Evolutionary conservation across 495 filamentous ascomycete species (phyloP).

Genomic region (Trypethelium eluteriae): DNA sequence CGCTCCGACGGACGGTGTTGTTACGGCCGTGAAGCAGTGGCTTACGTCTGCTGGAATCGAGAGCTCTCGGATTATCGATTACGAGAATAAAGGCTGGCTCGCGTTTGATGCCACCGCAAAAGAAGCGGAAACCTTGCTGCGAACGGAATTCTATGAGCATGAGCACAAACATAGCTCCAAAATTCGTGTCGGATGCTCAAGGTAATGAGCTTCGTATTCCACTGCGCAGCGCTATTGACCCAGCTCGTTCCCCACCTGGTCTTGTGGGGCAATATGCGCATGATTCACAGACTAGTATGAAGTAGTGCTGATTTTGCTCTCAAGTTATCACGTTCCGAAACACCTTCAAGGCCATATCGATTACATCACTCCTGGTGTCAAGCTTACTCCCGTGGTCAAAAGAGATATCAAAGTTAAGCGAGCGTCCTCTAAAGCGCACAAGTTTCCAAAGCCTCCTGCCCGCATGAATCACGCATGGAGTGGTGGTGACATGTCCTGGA

Average conservation of each 20-base stretch:
- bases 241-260: background rate
- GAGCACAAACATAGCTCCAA: conserved; percentile 13
- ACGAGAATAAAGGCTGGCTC: conserved; percentile 17
- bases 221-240: background rate
- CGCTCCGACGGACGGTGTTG: conserved; percentile 17
- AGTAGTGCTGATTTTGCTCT: conserved; percentile 10
- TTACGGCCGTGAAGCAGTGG: conserved; percentile 22
- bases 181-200: conserved; percentile 4
- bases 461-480: background rate
- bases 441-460: background rate
- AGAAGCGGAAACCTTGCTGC: conserved; percentile 19
- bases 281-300: background rate
- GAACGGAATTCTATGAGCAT: conserved; percentile 21
- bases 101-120: conserved; percentile 16
- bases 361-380: conserved; percentile 24
- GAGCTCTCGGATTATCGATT: conserved; percentile 17
- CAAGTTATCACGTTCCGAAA: conserved; percentile 20
- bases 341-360: conserved; percentile 21
- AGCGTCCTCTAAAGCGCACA: too few species aligned
- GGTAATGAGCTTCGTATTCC: background rate
- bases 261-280: background rate
- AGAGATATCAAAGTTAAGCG: background rate
- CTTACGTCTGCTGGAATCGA: conserved; percentile 20
- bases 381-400: background rate
- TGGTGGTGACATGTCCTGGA: background rate